Conservation (phyloP, 2,329 filamentous ascomycete species). For the Claviceps digitariae region DNA sequence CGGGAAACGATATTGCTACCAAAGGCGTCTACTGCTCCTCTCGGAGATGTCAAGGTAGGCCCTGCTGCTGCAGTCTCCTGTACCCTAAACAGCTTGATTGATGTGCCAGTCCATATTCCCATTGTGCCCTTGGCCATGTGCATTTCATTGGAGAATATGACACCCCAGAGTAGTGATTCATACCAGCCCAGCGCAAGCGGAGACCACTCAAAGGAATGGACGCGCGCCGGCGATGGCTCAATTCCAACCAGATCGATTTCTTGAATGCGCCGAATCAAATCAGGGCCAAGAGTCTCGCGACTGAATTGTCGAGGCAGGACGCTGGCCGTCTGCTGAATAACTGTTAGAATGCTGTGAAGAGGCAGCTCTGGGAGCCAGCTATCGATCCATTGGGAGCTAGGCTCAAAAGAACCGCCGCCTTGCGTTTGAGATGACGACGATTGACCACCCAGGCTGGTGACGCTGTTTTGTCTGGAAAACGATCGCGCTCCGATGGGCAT, state of each 20-base stretch:
- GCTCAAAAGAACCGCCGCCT: conserved; percentile 51
- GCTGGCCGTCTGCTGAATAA: conserved; percentile 54
- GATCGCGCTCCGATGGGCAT: conserved; percentile 72
- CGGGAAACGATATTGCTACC: conserved; percentile 79
- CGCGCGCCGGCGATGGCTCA: conserved; percentile 59
- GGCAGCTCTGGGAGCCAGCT: conserved; percentile 87
- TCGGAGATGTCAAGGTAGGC: conserved; percentile 68
- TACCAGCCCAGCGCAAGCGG: conserved; percentile 88
- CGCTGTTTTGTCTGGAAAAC: conserved; percentile 85
- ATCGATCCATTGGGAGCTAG: conserved; percentile 77
- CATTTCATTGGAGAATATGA: conserved; percentile 86
- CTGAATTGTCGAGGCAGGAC: conserved; percentile 39
- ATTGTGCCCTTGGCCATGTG: conserved; percentile 73
- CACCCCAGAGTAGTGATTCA: conserved; percentile 84
- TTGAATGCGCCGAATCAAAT: conserved; percentile 40
- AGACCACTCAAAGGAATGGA: conserved; percentile 92
- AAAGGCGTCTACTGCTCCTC: conserved; percentile 85
- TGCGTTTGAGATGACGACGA: conserved; percentile 43
- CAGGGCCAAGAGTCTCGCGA: conserved; percentile 28
- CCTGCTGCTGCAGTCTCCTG: conserved; percentile 72
- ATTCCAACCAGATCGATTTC: conserved; percentile 54
- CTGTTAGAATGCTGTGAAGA: conserved; percentile 69
- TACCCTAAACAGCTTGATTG: conserved; percentile 77
- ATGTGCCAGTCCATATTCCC: conserved; percentile 87
- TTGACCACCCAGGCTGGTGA: conserved; percentile 60